Percentiles rank a stretch among this genome's conserved stretches.
Conservation (phyloP, 495 filamentous ascomycete species). For the Xylaria acuta region DNA sequence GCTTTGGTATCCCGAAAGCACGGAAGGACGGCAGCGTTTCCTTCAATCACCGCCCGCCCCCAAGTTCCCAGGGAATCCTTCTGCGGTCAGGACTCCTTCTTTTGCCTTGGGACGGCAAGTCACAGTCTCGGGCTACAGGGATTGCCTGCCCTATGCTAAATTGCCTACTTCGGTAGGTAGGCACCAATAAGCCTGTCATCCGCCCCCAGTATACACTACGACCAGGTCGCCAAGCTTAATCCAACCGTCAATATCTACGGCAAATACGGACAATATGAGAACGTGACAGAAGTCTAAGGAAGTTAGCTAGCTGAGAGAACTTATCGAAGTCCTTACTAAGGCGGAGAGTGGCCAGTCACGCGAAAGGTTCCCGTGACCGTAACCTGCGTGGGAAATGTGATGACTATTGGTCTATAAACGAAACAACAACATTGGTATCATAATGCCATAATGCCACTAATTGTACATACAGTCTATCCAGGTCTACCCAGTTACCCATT, state of each 20-base stretch:
- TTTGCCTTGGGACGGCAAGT: background rate
- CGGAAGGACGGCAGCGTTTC: background rate
- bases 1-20: background rate
- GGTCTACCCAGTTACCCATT: background rate
- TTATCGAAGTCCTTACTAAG: background rate
- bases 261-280: background rate
- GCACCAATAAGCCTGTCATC: background rate
- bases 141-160: background rate
- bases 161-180: too few species aligned
- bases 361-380: background rate
- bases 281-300: background rate
- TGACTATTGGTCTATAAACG: background rate
- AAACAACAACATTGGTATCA: background rate
- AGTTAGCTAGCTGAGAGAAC: background rate
- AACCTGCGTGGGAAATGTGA: background rate
- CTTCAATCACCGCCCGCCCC: background rate
- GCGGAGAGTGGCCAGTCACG: background rate
- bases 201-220: background rate
- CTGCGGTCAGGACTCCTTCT: background rate
- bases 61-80: slow-evolving; percentile 1
- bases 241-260: background rate
- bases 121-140: background rate
- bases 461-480: background rate
- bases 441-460: background rate
- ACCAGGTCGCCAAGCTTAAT: background rate